Evolutionary conservation across 495 filamentous ascomycete species (phyloP).

Genomic region (Cetradonia linearis): DNA sequence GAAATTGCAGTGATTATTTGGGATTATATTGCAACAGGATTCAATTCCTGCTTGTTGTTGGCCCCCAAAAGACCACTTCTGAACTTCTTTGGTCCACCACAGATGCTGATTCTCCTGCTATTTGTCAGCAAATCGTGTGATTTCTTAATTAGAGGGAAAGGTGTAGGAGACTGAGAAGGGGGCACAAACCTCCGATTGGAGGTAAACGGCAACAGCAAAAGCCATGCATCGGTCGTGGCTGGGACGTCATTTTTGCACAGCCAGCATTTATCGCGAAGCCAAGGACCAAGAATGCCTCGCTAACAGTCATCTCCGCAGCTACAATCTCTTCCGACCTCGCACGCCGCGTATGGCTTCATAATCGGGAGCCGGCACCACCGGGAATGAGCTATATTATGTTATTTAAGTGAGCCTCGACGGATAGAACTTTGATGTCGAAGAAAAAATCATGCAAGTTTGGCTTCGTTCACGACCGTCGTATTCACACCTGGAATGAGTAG

Average conservation of each 20-base stretch:
- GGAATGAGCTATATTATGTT: no score
- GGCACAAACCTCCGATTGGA: conserved; percentile 8
- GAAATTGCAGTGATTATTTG: no score
- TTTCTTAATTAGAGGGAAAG: no score
- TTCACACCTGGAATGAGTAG: conserved; percentile 6
- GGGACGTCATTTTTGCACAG: conserved; percentile 3
- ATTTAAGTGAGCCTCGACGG: neutral
- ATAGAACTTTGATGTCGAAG: neutral
- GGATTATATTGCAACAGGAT: no score
- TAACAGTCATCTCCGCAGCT: neutral
- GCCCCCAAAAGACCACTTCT: conserved; percentile 12
- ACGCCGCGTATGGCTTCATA: neutral
- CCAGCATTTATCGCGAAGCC: conserved; percentile 6
- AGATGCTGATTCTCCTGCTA: conserved; percentile 15
- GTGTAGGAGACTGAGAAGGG: no score
- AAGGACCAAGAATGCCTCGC: conserved; percentile 3
- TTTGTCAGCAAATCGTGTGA: neutral
- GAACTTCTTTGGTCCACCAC: conserved; percentile 17
- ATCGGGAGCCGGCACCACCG: conserved; percentile 2
- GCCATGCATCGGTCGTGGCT: conserved; percentile 2
- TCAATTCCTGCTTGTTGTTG: conserved; percentile 18
- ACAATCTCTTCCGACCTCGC: neutral
- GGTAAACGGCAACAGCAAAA: conserved; percentile 8
- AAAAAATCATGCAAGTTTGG: neutral
- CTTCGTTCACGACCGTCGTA: conserved; percentile 4